Evolutionary conservation across 495 filamentous ascomycete genomes (phyloP), one percentile per base, ranked within the genome.

Genomic region (Penicillium flavigenum): DNA sequence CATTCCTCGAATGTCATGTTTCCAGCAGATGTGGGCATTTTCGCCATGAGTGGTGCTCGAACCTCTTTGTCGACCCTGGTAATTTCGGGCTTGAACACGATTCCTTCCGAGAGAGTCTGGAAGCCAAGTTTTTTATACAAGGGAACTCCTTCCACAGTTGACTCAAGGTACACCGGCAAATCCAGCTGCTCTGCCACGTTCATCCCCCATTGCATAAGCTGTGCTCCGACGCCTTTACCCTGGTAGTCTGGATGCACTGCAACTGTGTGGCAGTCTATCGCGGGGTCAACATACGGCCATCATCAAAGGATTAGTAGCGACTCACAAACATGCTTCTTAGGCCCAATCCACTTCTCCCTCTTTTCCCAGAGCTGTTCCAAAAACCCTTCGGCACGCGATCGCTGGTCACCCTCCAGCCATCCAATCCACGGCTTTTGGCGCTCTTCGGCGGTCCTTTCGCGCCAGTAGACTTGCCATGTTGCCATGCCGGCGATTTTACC

Each of bases 401-500:
- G 32, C 8, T 51, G 48, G 34, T 51, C 48, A 14, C 48, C 56
- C 29, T 59, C 56, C 2, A 59, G 9, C 56, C 48, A 59, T 36
- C 56, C 56, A 32, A 59, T 59, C 56, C 56, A 59, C 2, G 56
- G 49, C 49, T 59, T 59, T 4, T 44, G 27, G 6, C 48, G 48
- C 41, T 54, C 56, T 36, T 52, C 48, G 12, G 31, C 11, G 17
- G 56, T 58, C 4, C 56, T 48, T 22, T 59, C 56, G 3, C 56
- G 56, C 56, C 48, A 59, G 56, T 59, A 59, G 39, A 59, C 56
- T 26, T 59, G 56, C 49, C 56, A 59, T 26, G 56, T 59, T 39
- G 48, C 48, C 48, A 51, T 51, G 12, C 48, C 48, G 17, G 34
- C 56, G 39, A 75, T 62, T 22, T 67, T 54, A 4, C 66, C 69